A percentile compares a stretch with the other conserved stretches of the same genome.
These are phyloP conservation scores for Pythium myriotylum DNA, from an alignment of 352 stramenopile species.

Conservation along the genomic window DNA sequence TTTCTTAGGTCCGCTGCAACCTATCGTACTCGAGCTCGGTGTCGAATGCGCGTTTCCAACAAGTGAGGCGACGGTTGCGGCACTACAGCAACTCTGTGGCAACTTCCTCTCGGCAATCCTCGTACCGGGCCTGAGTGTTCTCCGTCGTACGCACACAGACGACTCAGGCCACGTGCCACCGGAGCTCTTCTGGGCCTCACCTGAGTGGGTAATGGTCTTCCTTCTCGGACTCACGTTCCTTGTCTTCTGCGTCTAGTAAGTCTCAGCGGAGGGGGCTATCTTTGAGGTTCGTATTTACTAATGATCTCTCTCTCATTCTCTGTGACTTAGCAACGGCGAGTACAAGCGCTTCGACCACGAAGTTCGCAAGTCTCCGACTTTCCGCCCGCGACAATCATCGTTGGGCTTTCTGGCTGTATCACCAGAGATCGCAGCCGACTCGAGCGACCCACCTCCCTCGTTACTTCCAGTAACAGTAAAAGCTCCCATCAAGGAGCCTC, in stretches of 20 bases:
- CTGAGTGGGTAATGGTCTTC: conserved; percentile 56
- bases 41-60: conserved; percentile 78
- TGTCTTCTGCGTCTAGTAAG: conserved; percentile 61
- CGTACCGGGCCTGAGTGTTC: conserved; percentile 50
- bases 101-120: conserved; percentile 74
- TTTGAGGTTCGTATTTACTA: background rate
- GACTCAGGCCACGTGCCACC: conserved; percentile 31
- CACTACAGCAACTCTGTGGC: conserved; percentile 74
- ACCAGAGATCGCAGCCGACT: background rate
- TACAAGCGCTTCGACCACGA: conserved; percentile 59
- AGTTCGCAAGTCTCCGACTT: conserved; percentile 14
- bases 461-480: conserved; percentile 25
- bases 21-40: conserved; percentile 68
- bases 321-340: conserved; percentile 41
- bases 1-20: conserved; percentile 66
- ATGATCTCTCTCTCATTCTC: conserved; percentile 11
- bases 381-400: conserved; percentile 9
- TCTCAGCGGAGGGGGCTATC: conserved; percentile 4
- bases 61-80: conserved; percentile 73
- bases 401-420: conserved; percentile 13
- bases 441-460: conserved; percentile 12
- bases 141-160: conserved; percentile 42
- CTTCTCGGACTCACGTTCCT: conserved; percentile 45
- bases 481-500: background rate
- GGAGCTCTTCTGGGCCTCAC: conserved; percentile 50